phyloP scores from a whole-genome alignment of 2,329 filamentous ascomycete species.

The Pseudocercospora ulei region DNA sequence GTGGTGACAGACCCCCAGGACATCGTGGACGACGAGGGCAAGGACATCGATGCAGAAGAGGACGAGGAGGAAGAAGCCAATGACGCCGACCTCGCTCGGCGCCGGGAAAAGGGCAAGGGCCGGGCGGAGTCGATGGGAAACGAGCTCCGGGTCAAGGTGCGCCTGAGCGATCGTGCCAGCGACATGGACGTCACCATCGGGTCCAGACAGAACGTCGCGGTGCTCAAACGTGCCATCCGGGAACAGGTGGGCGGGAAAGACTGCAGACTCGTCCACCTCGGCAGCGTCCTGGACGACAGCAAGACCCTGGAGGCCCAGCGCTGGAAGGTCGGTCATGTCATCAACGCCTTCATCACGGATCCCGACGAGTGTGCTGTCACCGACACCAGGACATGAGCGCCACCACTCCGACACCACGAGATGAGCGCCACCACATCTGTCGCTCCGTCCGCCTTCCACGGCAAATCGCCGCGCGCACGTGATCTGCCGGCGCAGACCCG shows the following conservation, averaged over 20 bases:
- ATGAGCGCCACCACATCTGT: too few species aligned
- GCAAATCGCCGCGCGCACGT: too few species aligned
- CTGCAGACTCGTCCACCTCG: conserved; percentile 68
- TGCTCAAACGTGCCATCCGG: conserved; percentile 53
- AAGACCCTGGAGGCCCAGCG: conserved; percentile 57
- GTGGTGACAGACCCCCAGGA: conserved; percentile 40
- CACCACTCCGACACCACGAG: too few species aligned
- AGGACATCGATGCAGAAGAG: conserved; percentile 23
- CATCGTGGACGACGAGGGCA: conserved; percentile 31
- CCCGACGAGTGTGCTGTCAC: conserved; percentile 1
- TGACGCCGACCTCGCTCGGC: conserved; percentile 2
- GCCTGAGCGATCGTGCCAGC: conserved; percentile 35
- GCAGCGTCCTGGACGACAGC: conserved; percentile 64
- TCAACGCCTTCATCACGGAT: conserved; percentile 59
- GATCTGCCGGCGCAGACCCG: too few species aligned
- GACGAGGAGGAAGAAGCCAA: conserved; percentile 20
- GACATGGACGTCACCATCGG: conserved; percentile 35
- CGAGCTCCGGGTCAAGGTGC: conserved; percentile 31
- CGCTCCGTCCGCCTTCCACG: too few species aligned
- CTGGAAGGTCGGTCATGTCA: conserved; percentile 63
- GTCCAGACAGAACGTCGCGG: conserved; percentile 49
- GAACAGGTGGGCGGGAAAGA: conserved; percentile 54
- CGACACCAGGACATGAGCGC: conserved; percentile 5
- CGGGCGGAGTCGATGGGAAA: conserved; percentile 31
- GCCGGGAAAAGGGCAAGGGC: conserved; percentile 32